phyloP scores from a whole-genome alignment of 169 alveolate genomes.

The Eimeria necatrix region DNA sequence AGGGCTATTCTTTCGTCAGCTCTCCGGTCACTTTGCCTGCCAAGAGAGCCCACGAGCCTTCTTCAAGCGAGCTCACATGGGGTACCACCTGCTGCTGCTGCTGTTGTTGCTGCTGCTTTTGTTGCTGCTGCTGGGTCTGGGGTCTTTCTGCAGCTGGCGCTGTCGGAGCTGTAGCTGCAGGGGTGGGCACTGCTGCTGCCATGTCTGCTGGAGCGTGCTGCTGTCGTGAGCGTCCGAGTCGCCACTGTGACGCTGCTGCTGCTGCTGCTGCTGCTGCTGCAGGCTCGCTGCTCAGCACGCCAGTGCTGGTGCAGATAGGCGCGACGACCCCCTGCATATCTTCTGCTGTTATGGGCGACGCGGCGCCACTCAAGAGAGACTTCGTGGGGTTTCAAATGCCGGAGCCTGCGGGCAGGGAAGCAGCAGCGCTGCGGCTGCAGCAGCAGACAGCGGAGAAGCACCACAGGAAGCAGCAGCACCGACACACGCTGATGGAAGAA shows the following conservation, averaged over 20 bases:
- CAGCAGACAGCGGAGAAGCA: not conserved
- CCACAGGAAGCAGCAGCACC: not conserved
- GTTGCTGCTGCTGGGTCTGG: not conserved
- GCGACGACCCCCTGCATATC: constrained; percentile 25
- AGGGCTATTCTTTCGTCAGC: not conserved
- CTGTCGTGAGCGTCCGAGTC: not conserved
- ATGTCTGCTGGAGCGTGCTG: not conserved
- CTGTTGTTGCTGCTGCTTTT: constrained; percentile 37
- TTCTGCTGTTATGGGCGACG: not conserved
- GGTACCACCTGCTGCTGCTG: constrained; percentile 43
- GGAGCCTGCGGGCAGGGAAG: constrained; percentile 49
- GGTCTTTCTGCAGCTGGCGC: not conserved
- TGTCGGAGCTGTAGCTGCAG: not conserved
- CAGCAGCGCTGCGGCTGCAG: constrained; percentile 27
- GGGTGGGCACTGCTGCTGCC: not conserved
- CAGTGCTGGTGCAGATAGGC: constrained; percentile 51
- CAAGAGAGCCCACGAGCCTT: not conserved
- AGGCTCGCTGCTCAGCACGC: constrained; percentile 46
- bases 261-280: constrained; percentile 54
- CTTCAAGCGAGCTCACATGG: not conserved
- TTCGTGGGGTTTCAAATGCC: constrained; percentile 24
- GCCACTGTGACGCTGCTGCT: constrained; percentile 45
- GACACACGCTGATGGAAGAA: not conserved
- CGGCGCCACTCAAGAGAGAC: not conserved
- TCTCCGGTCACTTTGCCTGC: not conserved